These are phyloP conservation scores for Boletus sensibilis DNA, from an alignment of 768 basidiomycete species.

Conservation along the genomic window DNA sequence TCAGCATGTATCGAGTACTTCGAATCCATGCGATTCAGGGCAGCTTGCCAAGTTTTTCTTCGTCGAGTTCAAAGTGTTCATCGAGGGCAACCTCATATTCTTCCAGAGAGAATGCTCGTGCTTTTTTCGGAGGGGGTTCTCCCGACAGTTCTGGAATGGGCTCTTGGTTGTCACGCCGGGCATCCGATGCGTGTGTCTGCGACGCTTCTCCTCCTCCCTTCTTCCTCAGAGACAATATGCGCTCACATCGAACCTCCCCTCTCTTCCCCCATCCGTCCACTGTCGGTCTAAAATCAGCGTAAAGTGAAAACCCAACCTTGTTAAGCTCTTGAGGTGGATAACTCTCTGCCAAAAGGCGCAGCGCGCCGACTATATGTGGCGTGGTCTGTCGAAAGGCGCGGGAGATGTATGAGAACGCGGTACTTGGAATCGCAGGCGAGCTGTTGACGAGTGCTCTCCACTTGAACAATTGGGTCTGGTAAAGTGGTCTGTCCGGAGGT, in stretches of 20 bases:
- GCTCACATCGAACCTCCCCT: conserved; percentile 68
- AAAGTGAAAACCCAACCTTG: conserved; percentile 69
- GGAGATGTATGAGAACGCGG: conserved; percentile 84
- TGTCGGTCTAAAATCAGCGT: conserved; percentile 82
- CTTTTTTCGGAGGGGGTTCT: conserved; percentile 42
- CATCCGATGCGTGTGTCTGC: conserved; percentile 11
- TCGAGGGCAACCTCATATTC: conserved; percentile 55
- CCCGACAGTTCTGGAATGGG: conserved; percentile 6
- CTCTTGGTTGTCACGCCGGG: conserved; percentile 2
- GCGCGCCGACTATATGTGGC: conserved; percentile 72
- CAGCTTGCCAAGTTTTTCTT: conserved; percentile 37
- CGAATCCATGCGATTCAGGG: conserved; percentile 1
- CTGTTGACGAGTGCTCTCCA: conserved; percentile 85
- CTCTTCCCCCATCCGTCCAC: conserved; percentile 83
- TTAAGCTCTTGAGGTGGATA: conserved; percentile 61
- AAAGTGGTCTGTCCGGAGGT: conserved; percentile 61
- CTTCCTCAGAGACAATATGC: conserved; percentile 61
- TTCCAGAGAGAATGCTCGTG: conserved; percentile 41
- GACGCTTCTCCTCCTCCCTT: conserved; percentile 16
- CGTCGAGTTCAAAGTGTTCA: conserved; percentile 45
- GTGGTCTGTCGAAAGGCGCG: conserved; percentile 77
- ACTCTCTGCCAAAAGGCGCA: conserved; percentile 64
- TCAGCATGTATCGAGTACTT: conserved; percentile 1
- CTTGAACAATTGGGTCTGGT: conserved; percentile 60
- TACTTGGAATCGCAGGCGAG: conserved; percentile 63